These are phyloP conservation scores for Herpetospermum pedunculosum DNA, from an alignment of 306 rosid species.

Conservation along the genomic window DNA sequence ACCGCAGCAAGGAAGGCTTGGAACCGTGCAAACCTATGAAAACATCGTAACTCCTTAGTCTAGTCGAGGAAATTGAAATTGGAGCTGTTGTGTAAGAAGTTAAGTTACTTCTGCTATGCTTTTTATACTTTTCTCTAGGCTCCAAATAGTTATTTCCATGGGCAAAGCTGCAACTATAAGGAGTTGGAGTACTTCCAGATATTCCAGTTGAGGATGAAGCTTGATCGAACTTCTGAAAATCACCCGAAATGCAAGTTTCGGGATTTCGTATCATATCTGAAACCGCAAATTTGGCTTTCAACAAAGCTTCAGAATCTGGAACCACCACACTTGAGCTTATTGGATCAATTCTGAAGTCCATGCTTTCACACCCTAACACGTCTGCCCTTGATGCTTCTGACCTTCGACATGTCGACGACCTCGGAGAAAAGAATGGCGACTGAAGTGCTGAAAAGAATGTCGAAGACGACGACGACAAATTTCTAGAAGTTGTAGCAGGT, in stretches of 20 bases:
- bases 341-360: constrained; percentile 31
- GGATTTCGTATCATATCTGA: constrained; percentile 38
- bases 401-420: constrained; percentile 45
- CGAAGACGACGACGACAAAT: constrained; percentile 71
- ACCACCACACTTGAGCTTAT: constrained; percentile 37
- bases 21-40: constrained; percentile 67
- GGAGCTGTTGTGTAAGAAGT: constrained; percentile 32
- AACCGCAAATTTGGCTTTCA: constrained; percentile 27
- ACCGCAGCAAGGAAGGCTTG: constrained; percentile 48
- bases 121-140: constrained; percentile 32
- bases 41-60: constrained; percentile 61
- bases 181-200: constrained; percentile 42
- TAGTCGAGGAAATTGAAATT: constrained; percentile 51
- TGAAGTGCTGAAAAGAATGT: constrained; percentile 71
- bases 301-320: constrained; percentile 35
- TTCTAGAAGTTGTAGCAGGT: constrained; percentile 43
- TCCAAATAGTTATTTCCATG: constrained; percentile 24
- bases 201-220: constrained; percentile 47
- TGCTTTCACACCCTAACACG: constrained; percentile 28
- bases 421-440: constrained; percentile 85
- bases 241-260: constrained; percentile 27
- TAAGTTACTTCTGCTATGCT: constrained; percentile 25
- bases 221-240: constrained; percentile 37
- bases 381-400: constrained; percentile 39
- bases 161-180: constrained; percentile 32